Evolutionary conservation across 23 red algal genomes (phyloP).

Genomic region (Gracilaria vermiculophylla): DNA sequence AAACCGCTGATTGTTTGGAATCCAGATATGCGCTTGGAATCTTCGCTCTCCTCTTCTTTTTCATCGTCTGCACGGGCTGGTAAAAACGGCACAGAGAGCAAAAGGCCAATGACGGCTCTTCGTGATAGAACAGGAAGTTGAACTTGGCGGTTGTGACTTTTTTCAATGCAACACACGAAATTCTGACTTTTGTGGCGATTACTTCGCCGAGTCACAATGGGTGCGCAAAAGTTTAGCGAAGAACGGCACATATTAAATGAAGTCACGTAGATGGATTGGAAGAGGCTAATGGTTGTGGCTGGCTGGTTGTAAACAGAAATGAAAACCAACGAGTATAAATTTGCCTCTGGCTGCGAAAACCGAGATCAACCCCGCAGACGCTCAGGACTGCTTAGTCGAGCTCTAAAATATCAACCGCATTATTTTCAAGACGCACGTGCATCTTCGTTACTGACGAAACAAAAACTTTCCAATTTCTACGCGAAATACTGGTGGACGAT

Average conservation of each 20-base stretch:
- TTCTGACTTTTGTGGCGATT: background rate
- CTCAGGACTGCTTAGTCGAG: too few species aligned
- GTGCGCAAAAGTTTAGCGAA: background rate
- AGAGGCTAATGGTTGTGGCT: too few species aligned
- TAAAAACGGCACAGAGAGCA: background rate
- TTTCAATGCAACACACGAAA: background rate
- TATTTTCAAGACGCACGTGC: too few species aligned
- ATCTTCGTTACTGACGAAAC: too few species aligned
- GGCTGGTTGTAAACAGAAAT: too few species aligned
- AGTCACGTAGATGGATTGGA: too few species aligned
- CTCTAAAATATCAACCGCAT: too few species aligned
- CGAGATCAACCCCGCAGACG: too few species aligned
- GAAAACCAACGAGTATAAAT: too few species aligned
- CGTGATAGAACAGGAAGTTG: background rate
- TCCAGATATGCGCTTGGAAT: background rate
- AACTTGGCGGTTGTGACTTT: background rate
- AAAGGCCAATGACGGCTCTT: background rate
- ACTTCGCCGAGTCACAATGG: background rate
- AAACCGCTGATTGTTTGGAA: constrained; percentile 62
- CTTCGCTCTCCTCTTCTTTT: background rate
- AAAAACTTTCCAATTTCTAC: too few species aligned
- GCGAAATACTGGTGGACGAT: too few species aligned
- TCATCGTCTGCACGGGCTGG: background rate
- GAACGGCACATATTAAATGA: background rate
- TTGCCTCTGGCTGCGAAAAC: too few species aligned